Evolutionary conservation across 192 early-diverging fungal genomes (phyloP), one percentile per base, ranked within the genome.

Genomic region (Coemansia sp.): DNA sequence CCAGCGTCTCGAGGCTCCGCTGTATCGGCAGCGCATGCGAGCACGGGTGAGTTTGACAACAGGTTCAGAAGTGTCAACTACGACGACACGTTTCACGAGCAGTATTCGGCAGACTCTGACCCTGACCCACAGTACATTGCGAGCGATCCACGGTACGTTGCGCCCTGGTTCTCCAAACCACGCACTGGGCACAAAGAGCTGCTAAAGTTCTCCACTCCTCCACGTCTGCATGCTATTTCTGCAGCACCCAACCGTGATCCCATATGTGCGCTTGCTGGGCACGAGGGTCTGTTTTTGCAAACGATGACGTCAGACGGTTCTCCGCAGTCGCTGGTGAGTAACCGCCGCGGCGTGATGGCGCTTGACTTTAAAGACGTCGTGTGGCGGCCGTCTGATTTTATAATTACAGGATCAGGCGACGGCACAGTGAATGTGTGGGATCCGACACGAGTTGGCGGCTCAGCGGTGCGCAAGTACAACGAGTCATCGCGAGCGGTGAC

Each of bases 371-470:
- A 70, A 24, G 70, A 73, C 37, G 79, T 76, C 6, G 51, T 82
- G 14, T 82, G 79, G 79, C 53, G 68, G 29, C 79, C 79, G 2
- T 65, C 71, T 12, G 71, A 73, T 29, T 63, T 69, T n/a, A 70
- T 82, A 12, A 65, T 52, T 12, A 82, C 79, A 0, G 79, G 79
- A 1, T 70, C 74, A 9, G 67, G 65, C 47, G 59, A 71, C 35
- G 79, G 79, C 5, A 70, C 68, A 1, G 68, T 76, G 48, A 68
- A 25, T 4, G 60, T 76, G 43, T 82, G 79, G 79, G 79, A 82
- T 5, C 74, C 79, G 4, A 48, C 48, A 19, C 66, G 74, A 11
- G 41, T 45, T 23, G 55, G 39, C 48, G 74, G 73, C 19, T 29
- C 59, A n/a, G 59, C 62, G 14, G 63, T 76, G 65, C 64, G 58